Percentiles rank a stretch among this genome's conserved stretches.
Evolutionary conservation across 805 yeast species (phyloP).

Genomic region (Zygoascus ofunaensis): DNA sequence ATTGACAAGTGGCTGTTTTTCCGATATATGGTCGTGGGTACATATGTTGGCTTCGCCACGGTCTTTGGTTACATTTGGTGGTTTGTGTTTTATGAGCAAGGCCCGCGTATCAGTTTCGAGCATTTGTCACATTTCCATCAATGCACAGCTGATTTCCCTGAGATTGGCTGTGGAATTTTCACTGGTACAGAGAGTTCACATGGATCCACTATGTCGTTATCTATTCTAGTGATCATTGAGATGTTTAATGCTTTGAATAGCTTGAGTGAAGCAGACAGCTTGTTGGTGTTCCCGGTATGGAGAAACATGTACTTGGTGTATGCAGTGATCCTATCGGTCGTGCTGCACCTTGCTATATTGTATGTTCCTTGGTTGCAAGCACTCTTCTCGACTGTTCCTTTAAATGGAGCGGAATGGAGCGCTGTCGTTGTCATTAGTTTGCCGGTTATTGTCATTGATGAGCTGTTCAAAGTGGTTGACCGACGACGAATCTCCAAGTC

Average conservation of each 20-base stretch:
- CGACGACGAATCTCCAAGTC: slow-evolving; percentile 12
- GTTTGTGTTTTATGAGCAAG: slow-evolving; percentile 28
- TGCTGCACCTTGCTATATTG: slow-evolving; percentile 28
- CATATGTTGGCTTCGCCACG: slow-evolving; percentile 35
- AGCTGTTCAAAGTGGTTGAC: slow-evolving; percentile 31
- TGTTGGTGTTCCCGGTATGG: slow-evolving; percentile 33
- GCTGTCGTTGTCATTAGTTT: slow-evolving; percentile 29
- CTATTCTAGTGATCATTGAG: slow-evolving; percentile 34
- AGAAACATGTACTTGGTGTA: slow-evolving; percentile 31
- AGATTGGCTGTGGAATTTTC: slow-evolving; percentile 31
- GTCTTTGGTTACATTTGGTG: slow-evolving; percentile 37
- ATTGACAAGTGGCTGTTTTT: slow-evolving; percentile 33
- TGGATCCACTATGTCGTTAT: slow-evolving; percentile 34
- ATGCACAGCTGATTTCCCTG: slow-evolving; percentile 26
- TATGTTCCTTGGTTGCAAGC: slow-evolving; percentile 30
- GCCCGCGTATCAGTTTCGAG: slow-evolving; percentile 31
- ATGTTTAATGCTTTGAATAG: slow-evolving; percentile 37
- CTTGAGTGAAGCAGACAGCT: slow-evolving; percentile 32
- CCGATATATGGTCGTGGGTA: slow-evolving; percentile 33
- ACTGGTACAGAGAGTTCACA: slow-evolving; percentile 20
- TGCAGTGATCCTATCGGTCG: slow-evolving; percentile 31
- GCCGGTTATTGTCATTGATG: slow-evolving; percentile 34
- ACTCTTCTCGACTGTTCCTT: slow-evolving; percentile 30
- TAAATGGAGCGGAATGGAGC: slow-evolving; percentile 30
- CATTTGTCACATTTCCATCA: slow-evolving; percentile 32